Base-by-base conservation (phyloP, 371 early-diverging fungal genomes). In the Paraphysoderma sedebokerense region DNA sequence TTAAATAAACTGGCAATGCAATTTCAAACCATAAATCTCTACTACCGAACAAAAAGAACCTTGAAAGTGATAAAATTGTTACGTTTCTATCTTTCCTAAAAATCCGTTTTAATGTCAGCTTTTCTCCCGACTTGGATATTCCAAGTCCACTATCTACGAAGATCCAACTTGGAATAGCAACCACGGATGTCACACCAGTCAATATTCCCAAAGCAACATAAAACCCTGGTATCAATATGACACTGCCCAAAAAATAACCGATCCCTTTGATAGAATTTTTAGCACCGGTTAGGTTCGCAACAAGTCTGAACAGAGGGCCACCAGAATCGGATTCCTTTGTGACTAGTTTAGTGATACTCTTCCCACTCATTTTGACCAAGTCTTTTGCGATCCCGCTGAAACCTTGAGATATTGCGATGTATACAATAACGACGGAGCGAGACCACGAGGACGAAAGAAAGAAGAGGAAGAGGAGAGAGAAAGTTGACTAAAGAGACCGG, bases 21-120 rank as follows among this genome's bases (percentile, higher is more conserved):
- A 58, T 50, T 27, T 58, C 58, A 29, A 58, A 58, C 58, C 58
- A 58, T 23, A 58, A 9, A 30, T 58, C 58, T n/a, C 58, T 44
- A 4, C 46, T 15, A n/a, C 51, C 54, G 26, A 58, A 58, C 42
- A 58, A 22, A 47, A 58, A 58, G 4, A 58, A 17, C 17, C 58
- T 46, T 7, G 58, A 54, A 1, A 58, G 45, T 9, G 58, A 58
- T 3, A 58, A 38, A 26, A 46, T 44, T 26, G 48, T 46, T 37
- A 51, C 45, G n/a, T n/a, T n/a, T n/a, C n/a, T n/a, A n/a, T n/a
- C n/a, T n/a, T n/a, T n/a, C n/a, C n/a, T n/a, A n/a, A n/a, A n/a
- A n/a, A n/a, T n/a, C n/a, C n/a, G n/a, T n/a, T n/a, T n/a, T 3
- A 58, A 42, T 23, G 58, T 54, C 19, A 44, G 22, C 20, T 19